These are phyloP conservation scores for Sporopachydermia cereana DNA, from an alignment of 1,139 yeast genomes.

Conservation along the genomic window DNA sequence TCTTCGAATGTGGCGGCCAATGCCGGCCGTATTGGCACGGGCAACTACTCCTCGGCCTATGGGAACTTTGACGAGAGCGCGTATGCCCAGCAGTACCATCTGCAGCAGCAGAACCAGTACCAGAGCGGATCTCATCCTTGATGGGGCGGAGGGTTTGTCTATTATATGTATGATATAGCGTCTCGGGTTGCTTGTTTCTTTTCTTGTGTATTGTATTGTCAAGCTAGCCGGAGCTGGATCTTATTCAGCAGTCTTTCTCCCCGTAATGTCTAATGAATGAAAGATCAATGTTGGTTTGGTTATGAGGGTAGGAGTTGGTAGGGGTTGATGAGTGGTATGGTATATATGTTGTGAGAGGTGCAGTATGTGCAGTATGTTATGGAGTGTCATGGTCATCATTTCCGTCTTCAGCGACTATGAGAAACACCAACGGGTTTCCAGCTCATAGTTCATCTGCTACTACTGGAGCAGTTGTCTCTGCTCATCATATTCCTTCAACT, in stretches of 20 bases:
- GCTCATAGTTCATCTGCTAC: too few species aligned
- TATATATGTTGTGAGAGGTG: too few species aligned
- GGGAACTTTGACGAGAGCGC: conserved; percentile 5
- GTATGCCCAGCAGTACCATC: conserved; percentile 4
- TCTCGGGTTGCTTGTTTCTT: neutral
- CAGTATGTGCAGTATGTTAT: too few species aligned
- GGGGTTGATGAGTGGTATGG: too few species aligned
- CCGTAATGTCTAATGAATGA: too few species aligned
- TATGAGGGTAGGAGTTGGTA: too few species aligned
- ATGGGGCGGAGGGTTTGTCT: neutral
- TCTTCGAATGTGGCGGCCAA: conserved; percentile 2
- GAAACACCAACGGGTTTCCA: too few species aligned
- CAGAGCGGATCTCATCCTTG: conserved; percentile 5
- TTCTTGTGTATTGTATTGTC: neutral
- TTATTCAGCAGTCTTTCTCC: neutral
- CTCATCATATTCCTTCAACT: too few species aligned
- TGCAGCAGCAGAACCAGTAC: conserved; percentile 5
- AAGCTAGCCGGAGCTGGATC: neutral
- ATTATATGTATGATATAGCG: neutral
- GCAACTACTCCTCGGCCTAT: conserved; percentile 1
- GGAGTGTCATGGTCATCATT: too few species aligned
- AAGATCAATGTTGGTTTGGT: too few species aligned
- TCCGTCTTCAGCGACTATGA: too few species aligned
- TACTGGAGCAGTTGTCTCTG: too few species aligned
- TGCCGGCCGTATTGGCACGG: conserved; percentile 2